phyloP scores from a whole-genome alignment of 345 rosid species.

The Boechera retrofracta region DNA sequence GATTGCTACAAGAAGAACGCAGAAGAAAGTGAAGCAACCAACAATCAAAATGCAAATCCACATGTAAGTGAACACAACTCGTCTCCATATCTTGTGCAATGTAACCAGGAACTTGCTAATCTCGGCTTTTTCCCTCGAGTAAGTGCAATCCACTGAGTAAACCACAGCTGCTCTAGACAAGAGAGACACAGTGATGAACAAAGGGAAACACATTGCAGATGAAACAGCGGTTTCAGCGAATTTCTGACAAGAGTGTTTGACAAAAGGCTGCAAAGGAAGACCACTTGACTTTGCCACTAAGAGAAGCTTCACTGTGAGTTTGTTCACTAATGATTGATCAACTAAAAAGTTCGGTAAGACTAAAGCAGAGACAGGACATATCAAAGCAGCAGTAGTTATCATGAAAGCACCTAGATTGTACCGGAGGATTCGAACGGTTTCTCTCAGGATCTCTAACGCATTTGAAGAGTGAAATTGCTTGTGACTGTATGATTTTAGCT shows the following conservation, averaged over 20 bases:
- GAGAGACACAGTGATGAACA: conserved; percentile 66
- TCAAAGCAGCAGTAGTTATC: conserved; percentile 63
- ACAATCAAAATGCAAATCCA: conserved; percentile 69
- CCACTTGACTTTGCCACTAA: conserved; percentile 81
- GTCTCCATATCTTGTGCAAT: conserved; percentile 63
- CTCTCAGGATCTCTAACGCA: conserved; percentile 86
- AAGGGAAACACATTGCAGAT: conserved; percentile 72
- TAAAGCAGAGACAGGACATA: conserved; percentile 81
- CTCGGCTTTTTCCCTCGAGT: conserved; percentile 59
- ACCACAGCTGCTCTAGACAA: conserved; percentile 69
- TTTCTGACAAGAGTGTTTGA: conserved; percentile 69
- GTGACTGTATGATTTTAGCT: conserved; percentile 50
- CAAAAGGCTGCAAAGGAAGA: conserved; percentile 67
- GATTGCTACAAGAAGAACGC: conserved; percentile 61
- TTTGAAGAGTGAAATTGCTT: conserved; percentile 63
- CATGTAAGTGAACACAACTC: conserved; percentile 62
- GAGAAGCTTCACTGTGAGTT: conserved; percentile 61
- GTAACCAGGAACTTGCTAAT: conserved; percentile 55
- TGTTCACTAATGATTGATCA: conserved; percentile 65
- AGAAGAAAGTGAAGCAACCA: conserved; percentile 69
- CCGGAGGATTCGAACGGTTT: conserved; percentile 80
- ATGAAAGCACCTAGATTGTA: conserved; percentile 69
- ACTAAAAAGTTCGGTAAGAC: conserved; percentile 67
- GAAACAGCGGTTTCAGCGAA: conserved; percentile 74
- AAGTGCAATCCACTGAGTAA: conserved; percentile 81